Percentiles rank a stretch among this genome's conserved stretches.
These are phyloP conservation scores for Trichoderma pleuroti DNA, from an alignment of 2,329 filamentous ascomycete species.

Conservation along the genomic window DNA sequence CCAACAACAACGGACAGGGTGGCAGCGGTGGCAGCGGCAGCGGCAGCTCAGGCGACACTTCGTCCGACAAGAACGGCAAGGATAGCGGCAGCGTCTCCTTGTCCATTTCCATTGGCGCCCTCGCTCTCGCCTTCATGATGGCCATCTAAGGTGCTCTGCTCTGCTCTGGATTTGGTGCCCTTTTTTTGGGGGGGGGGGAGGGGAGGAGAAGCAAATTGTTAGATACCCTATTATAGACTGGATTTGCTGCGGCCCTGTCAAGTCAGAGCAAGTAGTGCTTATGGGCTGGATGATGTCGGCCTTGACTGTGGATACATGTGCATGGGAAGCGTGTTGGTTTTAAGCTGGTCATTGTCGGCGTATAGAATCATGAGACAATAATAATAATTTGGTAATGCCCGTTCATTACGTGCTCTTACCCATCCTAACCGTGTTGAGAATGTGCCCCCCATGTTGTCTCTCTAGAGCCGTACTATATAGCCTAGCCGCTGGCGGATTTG, in stretches of 20 bases:
- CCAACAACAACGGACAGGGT: background rate
- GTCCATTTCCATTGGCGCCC: background rate
- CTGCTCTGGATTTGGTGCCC: background rate
- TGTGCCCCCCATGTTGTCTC: no score
- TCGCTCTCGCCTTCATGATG: constrained; percentile 9
- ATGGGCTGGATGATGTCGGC: background rate
- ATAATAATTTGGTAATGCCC: background rate
- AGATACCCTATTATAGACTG: background rate
- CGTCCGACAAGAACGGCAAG: background rate
- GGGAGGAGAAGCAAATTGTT: background rate
- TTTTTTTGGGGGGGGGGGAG: background rate
- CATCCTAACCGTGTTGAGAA: background rate
- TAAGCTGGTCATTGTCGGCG: background rate
- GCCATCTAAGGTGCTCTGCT: background rate
- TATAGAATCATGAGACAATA: background rate
- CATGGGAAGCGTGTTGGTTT: background rate
- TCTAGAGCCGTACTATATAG: no score
- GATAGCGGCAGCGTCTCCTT: background rate
- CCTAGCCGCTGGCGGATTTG: background rate
- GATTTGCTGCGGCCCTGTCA: background rate
- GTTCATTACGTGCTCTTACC: background rate
- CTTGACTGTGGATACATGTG: background rate
- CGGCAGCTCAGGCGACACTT: background rate
- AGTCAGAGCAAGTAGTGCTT: background rate
- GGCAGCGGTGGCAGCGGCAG: background rate